Percentiles rank a stretch among this genome's conserved stretches.
Conservation (phyloP, 1,284 basidiomycete species). For the Leccinum variabile region DNA sequence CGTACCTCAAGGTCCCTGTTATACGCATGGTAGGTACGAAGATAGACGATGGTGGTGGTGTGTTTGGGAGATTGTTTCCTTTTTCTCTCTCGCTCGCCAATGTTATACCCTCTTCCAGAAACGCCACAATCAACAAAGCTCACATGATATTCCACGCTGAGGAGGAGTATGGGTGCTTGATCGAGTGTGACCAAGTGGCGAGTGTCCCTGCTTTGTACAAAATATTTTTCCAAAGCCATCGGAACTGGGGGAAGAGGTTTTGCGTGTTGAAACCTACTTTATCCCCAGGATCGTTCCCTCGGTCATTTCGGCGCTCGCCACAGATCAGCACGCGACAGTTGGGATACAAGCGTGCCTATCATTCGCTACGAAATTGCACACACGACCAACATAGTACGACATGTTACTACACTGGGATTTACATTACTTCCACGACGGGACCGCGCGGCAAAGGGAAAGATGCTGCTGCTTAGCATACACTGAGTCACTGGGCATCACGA, state of each 20-base stretch:
- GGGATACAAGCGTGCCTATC: neutral
- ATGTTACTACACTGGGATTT: neutral
- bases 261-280: neutral
- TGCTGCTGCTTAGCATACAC: neutral
- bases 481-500: neutral
- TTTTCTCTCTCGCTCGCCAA: neutral
- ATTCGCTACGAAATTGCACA: neutral
- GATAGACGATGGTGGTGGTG: slow-evolving; percentile 1
- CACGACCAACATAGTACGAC: neutral
- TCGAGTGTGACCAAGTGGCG: neutral
- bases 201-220: neutral
- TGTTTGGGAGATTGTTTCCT: slow-evolving; percentile 4
- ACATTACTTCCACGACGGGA: neutral
- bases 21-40: slow-evolving; percentile 4
- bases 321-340: neutral
- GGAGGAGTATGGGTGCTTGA: neutral
- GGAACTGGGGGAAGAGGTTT: neutral
- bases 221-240: neutral
- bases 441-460: neutral
- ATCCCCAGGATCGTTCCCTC: neutral
- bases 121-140: neutral
- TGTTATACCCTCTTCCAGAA: neutral
- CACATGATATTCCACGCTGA: neutral
- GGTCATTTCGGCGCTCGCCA: slow-evolving; percentile 3
- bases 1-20: neutral